phyloP scores from a whole-genome alignment of 2,329 filamentous ascomycete species.

The Aspergillus puulaauensis region DNA sequence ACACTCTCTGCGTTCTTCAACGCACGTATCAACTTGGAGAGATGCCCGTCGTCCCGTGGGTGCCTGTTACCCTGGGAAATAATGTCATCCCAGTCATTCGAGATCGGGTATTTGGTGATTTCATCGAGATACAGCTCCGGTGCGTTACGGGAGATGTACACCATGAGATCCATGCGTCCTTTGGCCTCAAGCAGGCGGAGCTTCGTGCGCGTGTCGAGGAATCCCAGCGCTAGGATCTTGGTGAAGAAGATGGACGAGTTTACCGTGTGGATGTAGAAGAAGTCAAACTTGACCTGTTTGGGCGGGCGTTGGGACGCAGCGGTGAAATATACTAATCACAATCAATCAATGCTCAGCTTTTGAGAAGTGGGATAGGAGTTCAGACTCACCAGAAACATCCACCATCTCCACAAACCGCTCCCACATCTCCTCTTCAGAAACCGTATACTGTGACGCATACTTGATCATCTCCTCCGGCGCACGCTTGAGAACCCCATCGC shows the following conservation, averaged over 20 bases:
- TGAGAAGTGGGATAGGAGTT: neutral
- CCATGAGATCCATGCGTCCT: conserved; percentile 68
- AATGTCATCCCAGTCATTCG: conserved; percentile 47
- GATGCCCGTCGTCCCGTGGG: conserved; percentile 73
- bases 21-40: conserved; percentile 71
- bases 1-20: conserved; percentile 63
- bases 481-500: conserved; percentile 65
- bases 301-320: conserved; percentile 62
- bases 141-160: conserved; percentile 69
- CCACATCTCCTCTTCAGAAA: conserved; percentile 57
- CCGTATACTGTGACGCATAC: conserved; percentile 59
- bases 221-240: conserved; percentile 59
- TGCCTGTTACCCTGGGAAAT: conserved; percentile 47
- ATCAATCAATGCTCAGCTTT: too few species aligned
- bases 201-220: conserved; percentile 64
- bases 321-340: conserved; percentile 52
- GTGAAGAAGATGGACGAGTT: conserved; percentile 75
- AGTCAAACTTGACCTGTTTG: conserved; percentile 74
- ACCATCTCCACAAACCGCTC: conserved; percentile 67
- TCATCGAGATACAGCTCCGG: conserved; percentile 61
- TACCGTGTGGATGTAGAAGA: conserved; percentile 77
- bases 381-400: conserved; percentile 54
- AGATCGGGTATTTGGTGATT: conserved; percentile 61
- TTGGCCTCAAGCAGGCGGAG: conserved; percentile 78
- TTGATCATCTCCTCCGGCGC: conserved; percentile 64